Evolutionary conservation across 306 rosid genomes (phyloP).

Genomic region (Castanopsis chinensis): DNA sequence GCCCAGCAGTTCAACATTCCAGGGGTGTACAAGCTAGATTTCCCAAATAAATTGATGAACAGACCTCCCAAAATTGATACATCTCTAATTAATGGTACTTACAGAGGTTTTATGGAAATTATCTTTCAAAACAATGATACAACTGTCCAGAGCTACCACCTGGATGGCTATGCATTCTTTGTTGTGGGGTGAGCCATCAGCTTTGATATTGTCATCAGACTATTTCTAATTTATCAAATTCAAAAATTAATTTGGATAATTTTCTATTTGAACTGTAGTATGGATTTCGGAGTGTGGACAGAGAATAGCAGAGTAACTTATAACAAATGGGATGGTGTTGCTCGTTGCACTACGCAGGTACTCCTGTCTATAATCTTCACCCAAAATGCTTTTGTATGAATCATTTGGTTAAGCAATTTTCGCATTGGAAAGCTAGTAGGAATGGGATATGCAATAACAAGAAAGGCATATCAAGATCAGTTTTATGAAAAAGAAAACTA

Average conservation of each 20-base stretch:
- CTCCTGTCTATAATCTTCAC: neutral
- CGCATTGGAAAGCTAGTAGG: neutral
- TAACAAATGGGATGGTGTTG: conserved; percentile 85
- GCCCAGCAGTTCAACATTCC: conserved; percentile 72
- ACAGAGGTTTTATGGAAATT: conserved; percentile 77
- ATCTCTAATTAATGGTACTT: conserved; percentile 74
- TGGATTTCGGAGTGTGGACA: conserved; percentile 88
- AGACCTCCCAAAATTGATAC: conserved; percentile 68
- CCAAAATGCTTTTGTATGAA: conserved; percentile 3
- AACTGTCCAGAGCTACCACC: conserved; percentile 74
- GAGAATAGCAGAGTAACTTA: conserved; percentile 79
- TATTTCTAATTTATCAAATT: neutral
- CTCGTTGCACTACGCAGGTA: conserved; percentile 83
- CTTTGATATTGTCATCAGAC: conserved; percentile 1
- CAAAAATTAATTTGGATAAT: conserved; percentile 14
- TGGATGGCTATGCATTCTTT: conserved; percentile 85
- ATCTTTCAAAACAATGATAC: conserved; percentile 83
- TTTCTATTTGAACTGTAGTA: conserved; percentile 50
- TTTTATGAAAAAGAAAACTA: neutral
- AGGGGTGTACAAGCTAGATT: conserved; percentile 75
- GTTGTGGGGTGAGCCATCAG: conserved; percentile 73
- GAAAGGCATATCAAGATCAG: neutral
- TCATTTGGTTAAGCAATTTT: conserved; percentile 1
- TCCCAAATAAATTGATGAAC: conserved; percentile 72
- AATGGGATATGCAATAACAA: neutral